phyloP scores from a whole-genome alignment of 768 basidiomycete species.

The Suillus ampliporus region DNA sequence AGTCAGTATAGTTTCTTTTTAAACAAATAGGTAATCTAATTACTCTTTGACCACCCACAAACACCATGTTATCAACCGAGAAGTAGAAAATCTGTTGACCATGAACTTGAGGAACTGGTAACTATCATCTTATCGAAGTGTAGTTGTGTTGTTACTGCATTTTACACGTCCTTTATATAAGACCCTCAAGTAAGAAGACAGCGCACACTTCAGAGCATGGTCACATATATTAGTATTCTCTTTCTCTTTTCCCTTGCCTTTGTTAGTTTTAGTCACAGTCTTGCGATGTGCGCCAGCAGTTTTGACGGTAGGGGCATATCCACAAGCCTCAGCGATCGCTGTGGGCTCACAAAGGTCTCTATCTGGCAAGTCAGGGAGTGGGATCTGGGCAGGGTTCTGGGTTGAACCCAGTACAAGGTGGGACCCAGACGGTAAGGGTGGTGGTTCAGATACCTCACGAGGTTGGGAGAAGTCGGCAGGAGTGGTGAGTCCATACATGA shows the following conservation, averaged over 20 bases:
- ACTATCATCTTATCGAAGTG: too few relatives aligned
- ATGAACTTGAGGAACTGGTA: too few relatives aligned
- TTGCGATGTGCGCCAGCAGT: constrained; percentile 5
- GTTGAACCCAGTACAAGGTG: background rate
- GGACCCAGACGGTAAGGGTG: background rate
- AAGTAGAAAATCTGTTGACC: too few relatives aligned
- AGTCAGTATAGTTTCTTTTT: too few relatives aligned
- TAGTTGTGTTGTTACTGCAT: too few relatives aligned
- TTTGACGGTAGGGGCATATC: background rate
- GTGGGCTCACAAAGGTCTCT: background rate
- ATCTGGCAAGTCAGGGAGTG: background rate
- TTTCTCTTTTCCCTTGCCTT: constrained; percentile 8
- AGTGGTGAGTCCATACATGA: background rate
- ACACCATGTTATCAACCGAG: too few relatives aligned
- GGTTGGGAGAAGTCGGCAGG: background rate
- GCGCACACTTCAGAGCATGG: background rate
- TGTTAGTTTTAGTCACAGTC: background rate
- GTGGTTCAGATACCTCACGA: background rate
- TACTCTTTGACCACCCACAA: too few relatives aligned
- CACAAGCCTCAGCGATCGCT: background rate
- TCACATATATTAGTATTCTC: constrained; percentile 2
- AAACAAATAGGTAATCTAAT: too few relatives aligned
- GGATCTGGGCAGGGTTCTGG: background rate
- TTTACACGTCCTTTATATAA: too few relatives aligned
- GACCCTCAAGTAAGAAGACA: too few relatives aligned